Evolutionary conservation across 352 stramenopile genomes (phyloP), one percentile per base, ranked within the genome.

Genomic region (Globisporangium sylvaticum): DNA sequence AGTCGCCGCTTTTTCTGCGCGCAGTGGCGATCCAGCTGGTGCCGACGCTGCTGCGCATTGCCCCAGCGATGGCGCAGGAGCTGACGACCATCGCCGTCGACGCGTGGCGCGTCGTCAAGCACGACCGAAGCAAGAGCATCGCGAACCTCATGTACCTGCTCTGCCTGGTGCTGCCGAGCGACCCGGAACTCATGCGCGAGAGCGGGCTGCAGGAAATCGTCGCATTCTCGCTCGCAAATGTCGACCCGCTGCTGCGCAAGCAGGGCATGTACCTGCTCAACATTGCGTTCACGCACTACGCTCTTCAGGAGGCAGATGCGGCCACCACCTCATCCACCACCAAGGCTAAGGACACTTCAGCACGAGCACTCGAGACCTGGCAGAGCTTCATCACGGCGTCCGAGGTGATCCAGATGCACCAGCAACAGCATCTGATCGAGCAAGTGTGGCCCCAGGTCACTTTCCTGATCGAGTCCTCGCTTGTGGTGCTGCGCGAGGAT

Each of bases 361-460:
- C 42, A 50, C 42, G 18, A n/a, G 27, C 32, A 6, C 34, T 77
- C 15, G 42, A 37, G 37, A 79, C 69, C 22, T 95, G 87, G 87
- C 76, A 85, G 67, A 87, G 74, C 61, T 95, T 92, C 37, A 64
- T 95, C 46, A 79, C 80, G 1, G 84, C 81, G 3, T 92, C 84
- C 1, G 84, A 95, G 25, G 84, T 95, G 14, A 90, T 95, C 44
- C 84, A 94, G 62, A 86, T 92, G 71, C 85, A 95, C 53, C 85
- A 95, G 42, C 83, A 94, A 58, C 85, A 87, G 62, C 87, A 95
- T 56, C 50, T 95, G 25, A 78, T 95, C 64, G 87, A 94, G 62
- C 85, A 95, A 59, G 87, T 94, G 22, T 95, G 87, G 87, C 78
- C 85, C 10, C 86, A 93, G 25, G 79, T 95, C 25, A 77, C 77